Percentiles rank a stretch among this genome's conserved stretches.
Conservation (phyloP, 805 yeast species). For the Wickerhamiella azyma region DNA sequence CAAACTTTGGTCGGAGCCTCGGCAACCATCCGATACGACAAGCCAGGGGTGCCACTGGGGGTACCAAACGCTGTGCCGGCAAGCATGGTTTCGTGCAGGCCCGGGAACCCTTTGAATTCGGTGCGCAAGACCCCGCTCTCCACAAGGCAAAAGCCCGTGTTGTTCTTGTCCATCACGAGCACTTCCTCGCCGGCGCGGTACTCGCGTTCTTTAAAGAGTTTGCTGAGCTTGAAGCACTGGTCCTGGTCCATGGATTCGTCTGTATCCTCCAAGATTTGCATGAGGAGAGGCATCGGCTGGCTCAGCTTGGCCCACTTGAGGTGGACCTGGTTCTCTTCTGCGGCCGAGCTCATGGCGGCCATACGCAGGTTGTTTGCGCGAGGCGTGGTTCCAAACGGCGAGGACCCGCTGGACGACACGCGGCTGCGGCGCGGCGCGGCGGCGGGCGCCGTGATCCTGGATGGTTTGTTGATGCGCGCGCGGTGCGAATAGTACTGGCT, state of each 20-base stretch:
- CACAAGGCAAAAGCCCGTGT: conserved; percentile 46
- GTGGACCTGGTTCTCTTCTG: conserved; percentile 21
- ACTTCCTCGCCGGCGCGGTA: conserved; percentile 32
- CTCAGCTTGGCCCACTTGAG: conserved; percentile 26
- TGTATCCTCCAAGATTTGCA: conserved; percentile 43
- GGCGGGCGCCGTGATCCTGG: neutral
- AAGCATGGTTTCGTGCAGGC: conserved; percentile 39
- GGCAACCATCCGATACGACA: conserved; percentile 38
- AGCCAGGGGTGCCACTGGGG: conserved; percentile 27
- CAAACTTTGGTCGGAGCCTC: conserved; percentile 56
- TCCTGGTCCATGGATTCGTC: conserved; percentile 24
- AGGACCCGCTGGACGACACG: neutral
- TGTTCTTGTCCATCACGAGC: conserved; percentile 35
- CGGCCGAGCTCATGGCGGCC: conserved; percentile 25
- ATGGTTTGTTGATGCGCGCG: conserved; percentile 12
- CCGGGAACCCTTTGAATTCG: conserved; percentile 22
- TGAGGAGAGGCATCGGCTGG: conserved; percentile 50
- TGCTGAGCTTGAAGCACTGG: conserved; percentile 54
- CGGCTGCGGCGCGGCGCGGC: conserved; percentile 1
- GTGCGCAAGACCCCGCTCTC: conserved; percentile 21
- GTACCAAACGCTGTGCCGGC: conserved; percentile 72
- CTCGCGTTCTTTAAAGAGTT: conserved; percentile 39
- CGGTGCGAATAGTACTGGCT: conserved; percentile 39
- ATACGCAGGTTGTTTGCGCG: conserved; percentile 17
- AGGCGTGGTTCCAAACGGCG: conserved; percentile 18